phyloP scores from a whole-genome alignment of 495 filamentous ascomycete species.

The Annulohypoxylon moriforme region DNA sequence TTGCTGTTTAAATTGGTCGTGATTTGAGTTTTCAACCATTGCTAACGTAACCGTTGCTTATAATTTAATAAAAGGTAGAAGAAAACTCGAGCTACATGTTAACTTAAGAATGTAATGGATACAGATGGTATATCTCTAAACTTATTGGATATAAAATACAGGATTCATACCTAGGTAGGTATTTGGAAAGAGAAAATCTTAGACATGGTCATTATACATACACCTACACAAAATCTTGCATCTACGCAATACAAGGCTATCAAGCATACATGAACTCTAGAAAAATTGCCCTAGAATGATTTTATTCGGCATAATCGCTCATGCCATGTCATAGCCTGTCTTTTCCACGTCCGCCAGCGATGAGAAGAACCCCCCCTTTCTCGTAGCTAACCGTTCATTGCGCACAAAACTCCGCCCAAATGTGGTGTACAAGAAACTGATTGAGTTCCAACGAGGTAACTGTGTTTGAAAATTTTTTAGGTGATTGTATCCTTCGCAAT shows the following conservation, averaged over 20 bases:
- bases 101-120: no score
- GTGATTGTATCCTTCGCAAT: no score
- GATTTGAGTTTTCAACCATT: not conserved
- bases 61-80: no score
- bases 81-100: no score
- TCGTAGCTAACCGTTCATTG: not conserved
- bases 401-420: not conserved
- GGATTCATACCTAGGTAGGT: not conserved
- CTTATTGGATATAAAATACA: not conserved
- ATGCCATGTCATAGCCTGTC: slow-evolving; percentile 2
- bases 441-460: not conserved
- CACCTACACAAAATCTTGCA: not conserved
- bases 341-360: slow-evolving; percentile 1
- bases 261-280: not conserved
- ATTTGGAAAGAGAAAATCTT: not conserved
- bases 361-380: not conserved
- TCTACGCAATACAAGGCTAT: not conserved
- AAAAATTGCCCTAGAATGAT: not conserved
- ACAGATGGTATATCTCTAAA: not conserved
- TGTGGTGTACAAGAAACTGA: slow-evolving; percentile 2
- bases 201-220: not conserved
- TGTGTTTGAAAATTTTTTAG: no score
- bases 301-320: slow-evolving; percentile 15
- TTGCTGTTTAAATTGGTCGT: not conserved
- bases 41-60: no score